Base-by-base conservation (phyloP, 2,329 filamentous ascomycete genomes). In the Ascochyta rabiei region DNA sequence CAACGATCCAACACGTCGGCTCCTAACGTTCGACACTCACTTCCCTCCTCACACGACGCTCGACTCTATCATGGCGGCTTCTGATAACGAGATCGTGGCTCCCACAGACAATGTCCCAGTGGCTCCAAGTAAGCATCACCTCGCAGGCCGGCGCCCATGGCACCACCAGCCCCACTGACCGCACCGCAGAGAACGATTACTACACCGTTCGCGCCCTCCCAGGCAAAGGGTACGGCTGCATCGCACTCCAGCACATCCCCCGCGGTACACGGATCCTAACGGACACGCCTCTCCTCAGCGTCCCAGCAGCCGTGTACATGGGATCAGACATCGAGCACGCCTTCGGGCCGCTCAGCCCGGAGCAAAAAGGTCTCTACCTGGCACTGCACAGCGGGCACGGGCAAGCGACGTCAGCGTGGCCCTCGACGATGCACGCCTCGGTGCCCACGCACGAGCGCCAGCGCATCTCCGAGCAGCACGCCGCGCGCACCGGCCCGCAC, bases 141-240 rank as follows among this genome's bases (percentile, higher is more conserved):
- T 38, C 21, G 4, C 18, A 31, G 19, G 15, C 18, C 28, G 30
- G 15, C 15, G 4, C 18, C 33, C 8, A 26, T n/a, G n/a, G n/a
- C 30, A 31, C 8, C 19, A n/a, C 23, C 21, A 26, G 1, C 33
- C 10, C 13, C 15, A 16, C 40, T 47, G 24, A 50, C 15, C 12
- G 8, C 1, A 13, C 26, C 13, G 12, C 41, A 64, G 63, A 58
- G 7, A 69, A 70, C 38, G 56, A 62, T 1, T 69, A 60, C 53
- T 74, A 73, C 23, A 68, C 71, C 19, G 54, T 77, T 45, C 66
- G 61, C 21, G 57, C 60, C 4, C 63, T 74, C 5, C 64, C 71
- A 0, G 67, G 68, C 33, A 79, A 77, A 59, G 79, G 78, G 18
- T 71, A 77, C 26, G 79, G 78, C 42, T 72, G 76, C 47, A 72